These are phyloP conservation scores for Candida xyloterini DNA, from an alignment of 805 yeast species.

Conservation along the genomic window DNA sequence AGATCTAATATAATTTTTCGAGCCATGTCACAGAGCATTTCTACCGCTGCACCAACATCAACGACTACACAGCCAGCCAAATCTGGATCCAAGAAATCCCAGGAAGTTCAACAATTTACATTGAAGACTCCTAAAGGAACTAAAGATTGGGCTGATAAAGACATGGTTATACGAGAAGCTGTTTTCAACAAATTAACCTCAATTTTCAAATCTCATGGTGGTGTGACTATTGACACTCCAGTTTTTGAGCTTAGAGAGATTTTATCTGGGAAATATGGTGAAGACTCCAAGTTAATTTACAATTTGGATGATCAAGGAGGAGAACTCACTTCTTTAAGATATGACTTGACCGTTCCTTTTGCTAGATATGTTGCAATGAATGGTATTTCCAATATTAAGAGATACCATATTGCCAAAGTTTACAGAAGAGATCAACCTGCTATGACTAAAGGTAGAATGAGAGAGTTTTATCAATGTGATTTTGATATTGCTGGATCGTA, in stretches of 20 bases:
- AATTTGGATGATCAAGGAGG: slow-evolving; percentile 99
- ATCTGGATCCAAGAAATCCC: slow-evolving; percentile 34
- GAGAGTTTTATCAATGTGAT: slow-evolving; percentile 99
- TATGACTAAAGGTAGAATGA: slow-evolving; percentile 99
- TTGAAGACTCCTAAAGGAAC: slow-evolving; percentile 96
- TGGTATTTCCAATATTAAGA: slow-evolving; percentile 81
- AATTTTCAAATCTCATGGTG: slow-evolving; percentile 93
- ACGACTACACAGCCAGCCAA: slow-evolving; percentile 1
- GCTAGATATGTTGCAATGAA: slow-evolving; percentile 97
- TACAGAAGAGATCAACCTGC: slow-evolving; percentile 99
- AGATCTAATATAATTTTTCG: slow-evolving; percentile 6
- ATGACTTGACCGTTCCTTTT: slow-evolving; percentile 97
- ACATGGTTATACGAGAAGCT: slow-evolving; percentile 91
- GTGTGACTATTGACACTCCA: slow-evolving; percentile 97
- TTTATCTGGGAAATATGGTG: slow-evolving; percentile 96
- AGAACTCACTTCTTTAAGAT: slow-evolving; percentile 90
- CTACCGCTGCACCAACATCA: slow-evolving; percentile 1
- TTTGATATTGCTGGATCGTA: slow-evolving; percentile 93
- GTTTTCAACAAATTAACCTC: slow-evolving; percentile 69
- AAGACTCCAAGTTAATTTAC: slow-evolving; percentile 94
- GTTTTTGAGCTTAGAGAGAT: slow-evolving; percentile 96
- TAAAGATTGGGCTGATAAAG: slow-evolving; percentile 98
- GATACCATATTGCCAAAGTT: slow-evolving; percentile 97
- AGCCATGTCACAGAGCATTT: slow-evolving; percentile 11
- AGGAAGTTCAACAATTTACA: slow-evolving; percentile 57